phyloP scores from a whole-genome alignment of 2,329 filamentous ascomycete species.

The Arthrobotrys entomopaga region DNA sequence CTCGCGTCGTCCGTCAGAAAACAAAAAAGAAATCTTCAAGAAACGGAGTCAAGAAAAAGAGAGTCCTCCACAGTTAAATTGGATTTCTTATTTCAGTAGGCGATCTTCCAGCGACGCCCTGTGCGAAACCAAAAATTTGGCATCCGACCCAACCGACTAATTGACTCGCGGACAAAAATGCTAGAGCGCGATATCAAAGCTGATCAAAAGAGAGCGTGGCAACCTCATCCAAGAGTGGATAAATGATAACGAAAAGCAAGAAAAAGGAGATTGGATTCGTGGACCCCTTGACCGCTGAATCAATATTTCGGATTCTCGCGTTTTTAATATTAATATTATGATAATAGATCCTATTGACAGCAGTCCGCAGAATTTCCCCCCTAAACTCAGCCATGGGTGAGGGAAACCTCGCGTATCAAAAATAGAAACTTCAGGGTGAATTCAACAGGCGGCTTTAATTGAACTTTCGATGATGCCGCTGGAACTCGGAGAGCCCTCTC shows the following conservation, averaged over 20 bases:
- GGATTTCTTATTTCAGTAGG: neutral
- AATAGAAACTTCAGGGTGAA: conserved; percentile 44
- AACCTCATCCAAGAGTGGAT: too few species aligned
- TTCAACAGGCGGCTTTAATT: conserved; percentile 31
- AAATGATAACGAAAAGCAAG: conserved; percentile 3
- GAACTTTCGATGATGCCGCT: conserved; percentile 47
- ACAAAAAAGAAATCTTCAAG: too few species aligned
- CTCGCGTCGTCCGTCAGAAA: too few species aligned
- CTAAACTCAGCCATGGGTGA: neutral
- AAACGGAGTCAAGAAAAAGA: neutral
- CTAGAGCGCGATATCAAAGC: conserved; percentile 1
- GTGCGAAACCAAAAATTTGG: neutral
- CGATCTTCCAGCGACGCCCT: neutral
- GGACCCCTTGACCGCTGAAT: neutral
- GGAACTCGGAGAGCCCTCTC: conserved; percentile 34
- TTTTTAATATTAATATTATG: conserved; percentile 30
- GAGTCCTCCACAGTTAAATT: neutral
- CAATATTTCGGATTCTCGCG: too few species aligned
- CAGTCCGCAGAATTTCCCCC: conserved; percentile 22
- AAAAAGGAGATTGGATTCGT: conserved; percentile 18
- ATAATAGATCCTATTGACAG: conserved; percentile 13
- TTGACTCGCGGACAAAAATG: neutral
- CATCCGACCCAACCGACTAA: conserved; percentile 13
- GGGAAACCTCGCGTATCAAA: conserved; percentile 46
- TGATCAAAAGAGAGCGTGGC: neutral